Base-by-base conservation (phyloP, 2,329 filamentous ascomycete species). In the Claviceps sp. region DNA sequence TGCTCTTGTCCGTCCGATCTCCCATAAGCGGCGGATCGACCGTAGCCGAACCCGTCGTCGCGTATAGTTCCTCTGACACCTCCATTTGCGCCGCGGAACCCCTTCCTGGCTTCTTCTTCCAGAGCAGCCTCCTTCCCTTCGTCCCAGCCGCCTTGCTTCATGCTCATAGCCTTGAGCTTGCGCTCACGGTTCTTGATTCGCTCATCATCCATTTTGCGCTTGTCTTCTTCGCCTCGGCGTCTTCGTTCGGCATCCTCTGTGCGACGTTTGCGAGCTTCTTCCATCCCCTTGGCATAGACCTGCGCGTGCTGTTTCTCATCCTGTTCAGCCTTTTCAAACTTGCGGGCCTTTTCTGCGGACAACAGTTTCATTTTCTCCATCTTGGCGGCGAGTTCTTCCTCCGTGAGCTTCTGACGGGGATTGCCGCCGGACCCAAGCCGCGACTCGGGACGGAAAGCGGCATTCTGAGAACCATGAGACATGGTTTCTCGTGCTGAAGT, bases 351-450 rank as follows among this genome's bases (percentile, higher is more conserved):
- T 62, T 82, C 79, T 0, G 74, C 77, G 0, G 73, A 71, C 0
- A 79, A 62, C 8, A 82, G 70, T 52, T 78, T 78, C 75, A 81
- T 81, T 61, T 76, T 68, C 58, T 76, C 76, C 74, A 83, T 79
- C 61, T 80, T 81, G 54, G 69, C 73, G 0, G 76, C 70, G 4
- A 83, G 72, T 63, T 84, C 76, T 1, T 68, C 65, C 0, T 83
- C 78, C 0, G 78, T 81, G 30, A 81, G 72, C 64, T 82, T 82
- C 24, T 74, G 74, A 11, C 78, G 76, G 24, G 78, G 78, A 65
- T 80, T 81, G 13, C 72, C 74, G 54, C 78, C 78, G 1, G 77
- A 80, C 51, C 69, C 67, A 9, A 76, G 61, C 9, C 78, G 77
- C 8, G 67, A 60, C 45, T 70, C 65, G 5, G 65, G 63, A 22